Conservation (phyloP, 2,329 filamentous ascomycete species). For the Botryotinia convoluta region DNA sequence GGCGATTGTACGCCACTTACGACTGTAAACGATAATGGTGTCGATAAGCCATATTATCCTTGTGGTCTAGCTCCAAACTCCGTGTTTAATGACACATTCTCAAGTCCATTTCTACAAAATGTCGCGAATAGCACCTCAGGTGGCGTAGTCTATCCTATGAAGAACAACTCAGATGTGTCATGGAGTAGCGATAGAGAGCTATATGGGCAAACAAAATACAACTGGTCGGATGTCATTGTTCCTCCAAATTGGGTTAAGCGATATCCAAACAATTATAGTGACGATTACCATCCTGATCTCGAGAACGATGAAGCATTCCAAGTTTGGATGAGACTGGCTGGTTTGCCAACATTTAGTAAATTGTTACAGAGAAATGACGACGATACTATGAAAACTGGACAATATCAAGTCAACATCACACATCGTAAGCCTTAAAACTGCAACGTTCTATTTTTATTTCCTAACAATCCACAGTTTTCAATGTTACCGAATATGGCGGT, state of each 20-base stretch:
- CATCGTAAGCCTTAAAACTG: slow-evolving; percentile 60
- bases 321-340: slow-evolving; percentile 98
- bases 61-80: slow-evolving; percentile 97
- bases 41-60: slow-evolving; percentile 76
- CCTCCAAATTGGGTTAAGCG: slow-evolving; percentile 80
- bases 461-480: slow-evolving; percentile 63
- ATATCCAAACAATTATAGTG: slow-evolving; percentile 69
- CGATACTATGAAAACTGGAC: slow-evolving; percentile 63
- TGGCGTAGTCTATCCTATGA: slow-evolving; percentile 67
- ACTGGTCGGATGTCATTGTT: slow-evolving; percentile 63
- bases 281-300: slow-evolving; percentile 63
- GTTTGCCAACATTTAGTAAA: slow-evolving; percentile 92
- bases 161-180: slow-evolving; percentile 67
- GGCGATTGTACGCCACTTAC: slow-evolving; percentile 76
- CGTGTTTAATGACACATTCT: slow-evolving; percentile 91
- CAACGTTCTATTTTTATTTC: not conserved
- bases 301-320: slow-evolving; percentile 81
- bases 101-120: slow-evolving; percentile 53
- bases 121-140: slow-evolving; percentile 41
- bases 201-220: slow-evolving; percentile 70
- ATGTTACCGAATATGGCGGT: slow-evolving; percentile 73
- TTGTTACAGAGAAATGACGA: slow-evolving; percentile 80
- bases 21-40: slow-evolving; percentile 46
- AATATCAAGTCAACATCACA: slow-evolving; percentile 73
- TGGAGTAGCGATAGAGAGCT: slow-evolving; percentile 82